phyloP scores from a whole-genome alignment of 768 basidiomycete species.

The Boletus subcaerulescens region DNA sequence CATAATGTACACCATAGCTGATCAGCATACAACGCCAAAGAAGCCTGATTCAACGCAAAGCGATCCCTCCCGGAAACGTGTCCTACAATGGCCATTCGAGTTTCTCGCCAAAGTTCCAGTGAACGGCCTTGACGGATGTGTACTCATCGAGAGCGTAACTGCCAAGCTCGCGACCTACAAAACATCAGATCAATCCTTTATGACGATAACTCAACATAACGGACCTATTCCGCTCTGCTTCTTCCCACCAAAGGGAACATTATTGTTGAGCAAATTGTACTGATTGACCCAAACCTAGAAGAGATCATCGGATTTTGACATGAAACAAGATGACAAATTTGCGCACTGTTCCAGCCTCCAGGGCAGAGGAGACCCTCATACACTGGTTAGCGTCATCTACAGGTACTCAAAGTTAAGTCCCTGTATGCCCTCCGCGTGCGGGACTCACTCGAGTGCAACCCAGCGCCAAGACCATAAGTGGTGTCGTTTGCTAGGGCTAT shows the following conservation, averaged over 20 bases:
- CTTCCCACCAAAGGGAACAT: constrained; percentile 94
- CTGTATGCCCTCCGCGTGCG: background rate
- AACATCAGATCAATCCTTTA: constrained; percentile 8
- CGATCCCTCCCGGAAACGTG: background rate
- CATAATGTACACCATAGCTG: background rate
- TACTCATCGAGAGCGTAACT: constrained; percentile 84
- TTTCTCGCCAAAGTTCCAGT: constrained; percentile 86
- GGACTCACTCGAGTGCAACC: constrained; percentile 76
- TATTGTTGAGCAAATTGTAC: constrained; percentile 79
- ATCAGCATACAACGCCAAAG: background rate
- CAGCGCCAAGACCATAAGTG: constrained; percentile 88
- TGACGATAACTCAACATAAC: background rate
- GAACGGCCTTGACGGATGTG: constrained; percentile 76
- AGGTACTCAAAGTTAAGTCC: constrained; percentile 20
- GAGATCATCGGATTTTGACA: constrained; percentile 3
- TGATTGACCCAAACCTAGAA: constrained; percentile 88
- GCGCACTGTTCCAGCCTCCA: constrained; percentile 87
- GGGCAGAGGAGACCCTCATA: constrained; percentile 79
- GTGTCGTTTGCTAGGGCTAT: constrained; percentile 84
- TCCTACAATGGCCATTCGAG: constrained; percentile 70
- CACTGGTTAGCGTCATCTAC: constrained; percentile 79
- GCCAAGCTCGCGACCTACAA: constrained; percentile 80
- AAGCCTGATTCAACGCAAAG: background rate
- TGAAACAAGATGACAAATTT: background rate
- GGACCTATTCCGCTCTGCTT: constrained; percentile 86